Evolutionary conservation across 257 asterid species (phyloP).

Genomic region (Schizonepeta tenuifolia): DNA sequence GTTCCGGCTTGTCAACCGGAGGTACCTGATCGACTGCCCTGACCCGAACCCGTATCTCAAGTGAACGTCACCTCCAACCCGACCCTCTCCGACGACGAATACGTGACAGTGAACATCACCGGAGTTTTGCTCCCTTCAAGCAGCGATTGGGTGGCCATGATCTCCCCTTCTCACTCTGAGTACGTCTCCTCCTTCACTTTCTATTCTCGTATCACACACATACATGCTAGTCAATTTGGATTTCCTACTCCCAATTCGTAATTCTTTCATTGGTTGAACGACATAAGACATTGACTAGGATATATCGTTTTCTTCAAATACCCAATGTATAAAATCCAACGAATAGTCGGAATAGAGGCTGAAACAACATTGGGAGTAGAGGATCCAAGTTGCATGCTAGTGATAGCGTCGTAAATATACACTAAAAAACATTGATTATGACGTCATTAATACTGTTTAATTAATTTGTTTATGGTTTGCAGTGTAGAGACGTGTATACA

Average conservation of each 20-base stretch:
- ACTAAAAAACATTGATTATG: not conserved
- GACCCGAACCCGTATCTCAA: constrained; percentile 55
- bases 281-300: no score
- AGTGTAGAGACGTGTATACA: constrained; percentile 55
- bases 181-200: constrained; percentile 23
- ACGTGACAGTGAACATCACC: constrained; percentile 51
- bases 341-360: no score
- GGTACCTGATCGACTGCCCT: constrained; percentile 41
- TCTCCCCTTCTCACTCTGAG: constrained; percentile 76
- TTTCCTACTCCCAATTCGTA: no score
- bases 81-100: constrained; percentile 55
- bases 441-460: not conserved
- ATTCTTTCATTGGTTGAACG: no score
- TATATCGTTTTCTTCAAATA: no score
- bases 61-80: constrained; percentile 38
- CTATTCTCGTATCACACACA: not conserved
- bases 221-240: no score
- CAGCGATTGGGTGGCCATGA: constrained; percentile 78
- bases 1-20: constrained; percentile 65
- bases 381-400: no score
- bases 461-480: constrained; percentile 15
- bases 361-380: no score
- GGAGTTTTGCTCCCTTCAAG: constrained; percentile 59
- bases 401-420: not conserved
- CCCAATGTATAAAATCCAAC: no score